Conservation (phyloP, 345 rosid genomes). For the Populus ilicifolia region DNA sequence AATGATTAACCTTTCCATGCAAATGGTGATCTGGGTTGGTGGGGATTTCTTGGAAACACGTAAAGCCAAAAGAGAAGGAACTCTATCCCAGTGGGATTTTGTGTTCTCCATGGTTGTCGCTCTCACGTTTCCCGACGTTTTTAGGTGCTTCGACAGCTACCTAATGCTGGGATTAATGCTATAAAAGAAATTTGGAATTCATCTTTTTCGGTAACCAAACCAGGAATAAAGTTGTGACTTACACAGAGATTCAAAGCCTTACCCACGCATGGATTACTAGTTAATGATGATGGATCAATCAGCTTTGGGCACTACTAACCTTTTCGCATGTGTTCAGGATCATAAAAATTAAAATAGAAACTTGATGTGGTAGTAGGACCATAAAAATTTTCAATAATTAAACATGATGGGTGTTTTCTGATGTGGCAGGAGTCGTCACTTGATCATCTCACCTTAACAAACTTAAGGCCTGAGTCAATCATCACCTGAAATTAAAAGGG, state of each 20-base stretch:
- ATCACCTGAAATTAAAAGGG: neutral
- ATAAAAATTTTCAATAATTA: neutral
- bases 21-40: slow-evolving; percentile 1
- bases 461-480: neutral
- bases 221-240: neutral
- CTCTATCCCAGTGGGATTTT: slow-evolving; percentile 24
- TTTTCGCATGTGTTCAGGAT: neutral
- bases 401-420: no score
- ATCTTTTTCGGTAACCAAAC: slow-evolving; percentile 21
- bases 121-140: slow-evolving; percentile 16
- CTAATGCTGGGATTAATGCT: neutral
- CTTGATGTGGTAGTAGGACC: neutral
- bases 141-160: slow-evolving; percentile 16
- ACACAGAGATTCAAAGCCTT: neutral
- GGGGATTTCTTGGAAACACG: slow-evolving; percentile 32
- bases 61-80: slow-evolving; percentile 29
- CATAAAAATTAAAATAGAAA: neutral
- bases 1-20: neutral
- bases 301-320: neutral
- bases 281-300: slow-evolving; percentile 8
- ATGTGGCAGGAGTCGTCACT: neutral
- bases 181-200: slow-evolving; percentile 15
- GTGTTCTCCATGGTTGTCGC: slow-evolving; percentile 12
- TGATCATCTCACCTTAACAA: neutral
- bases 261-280: neutral